A percentile compares a stretch with the other conserved stretches of the same genome.
Evolutionary conservation across 495 filamentous ascomycete genomes (phyloP).

Genomic region (Lichina pygmaea): DNA sequence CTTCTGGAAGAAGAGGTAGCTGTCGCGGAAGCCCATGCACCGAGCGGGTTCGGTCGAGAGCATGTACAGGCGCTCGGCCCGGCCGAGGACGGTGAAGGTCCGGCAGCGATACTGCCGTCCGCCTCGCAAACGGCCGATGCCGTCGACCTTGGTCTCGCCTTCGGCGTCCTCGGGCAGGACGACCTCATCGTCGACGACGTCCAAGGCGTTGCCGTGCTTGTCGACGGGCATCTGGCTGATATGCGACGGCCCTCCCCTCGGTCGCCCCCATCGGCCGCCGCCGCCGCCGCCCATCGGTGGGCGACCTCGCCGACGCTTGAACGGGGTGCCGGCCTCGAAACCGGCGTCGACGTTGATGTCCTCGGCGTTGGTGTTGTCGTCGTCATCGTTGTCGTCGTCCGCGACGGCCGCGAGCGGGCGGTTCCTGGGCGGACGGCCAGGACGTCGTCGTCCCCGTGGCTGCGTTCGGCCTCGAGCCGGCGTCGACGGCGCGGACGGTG

Average conservation of each 20-base stretch:
- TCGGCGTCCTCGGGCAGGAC: slow-evolving; percentile 64
- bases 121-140: slow-evolving; percentile 50
- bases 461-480: neutral
- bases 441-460: slow-evolving; percentile 20
- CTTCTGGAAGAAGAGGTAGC: slow-evolving; percentile 95
- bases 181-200: slow-evolving; percentile 79
- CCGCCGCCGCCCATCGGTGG: slow-evolving; percentile 34
- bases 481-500: slow-evolving; percentile 1
- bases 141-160: slow-evolving; percentile 82
- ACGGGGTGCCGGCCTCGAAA: slow-evolving; percentile 28
- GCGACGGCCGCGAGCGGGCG: slow-evolving; percentile 38
- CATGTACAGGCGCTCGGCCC: slow-evolving; percentile 84
- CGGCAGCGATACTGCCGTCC: slow-evolving; percentile 82
- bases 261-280: slow-evolving; percentile 33
- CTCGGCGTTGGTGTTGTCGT: slow-evolving; percentile 20
- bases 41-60: slow-evolving; percentile 87
- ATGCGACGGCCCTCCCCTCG: slow-evolving; percentile 50
- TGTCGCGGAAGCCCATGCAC: slow-evolving; percentile 90
- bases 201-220: slow-evolving; percentile 81
- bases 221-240: slow-evolving; percentile 63
- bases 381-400: slow-evolving; percentile 27
- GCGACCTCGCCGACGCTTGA: slow-evolving; percentile 36
- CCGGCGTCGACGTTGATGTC: slow-evolving; percentile 26
- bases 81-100: slow-evolving; percentile 65
- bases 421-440: slow-evolving; percentile 70